A percentile compares a stretch with the other conserved stretches of the same genome.
These are phyloP conservation scores for Flammula alnicola DNA, from an alignment of 1,284 basidiomycete species.

Conservation along the genomic window DNA sequence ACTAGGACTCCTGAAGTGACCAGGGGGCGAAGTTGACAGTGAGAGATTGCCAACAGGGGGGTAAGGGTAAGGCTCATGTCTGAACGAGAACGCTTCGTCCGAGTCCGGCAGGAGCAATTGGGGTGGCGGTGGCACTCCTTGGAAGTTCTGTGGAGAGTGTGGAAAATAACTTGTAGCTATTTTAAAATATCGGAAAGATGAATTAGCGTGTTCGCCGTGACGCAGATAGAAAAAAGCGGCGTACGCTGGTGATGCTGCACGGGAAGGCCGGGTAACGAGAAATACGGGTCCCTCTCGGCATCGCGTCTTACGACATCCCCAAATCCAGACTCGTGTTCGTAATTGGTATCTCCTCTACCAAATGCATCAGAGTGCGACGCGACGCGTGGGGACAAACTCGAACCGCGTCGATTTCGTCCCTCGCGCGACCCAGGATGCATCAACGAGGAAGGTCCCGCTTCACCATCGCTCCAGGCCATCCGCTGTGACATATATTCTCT, in stretches of 20 bases:
- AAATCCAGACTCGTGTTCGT: conserved; percentile 3
- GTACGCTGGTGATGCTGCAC: neutral
- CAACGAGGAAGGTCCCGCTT: conserved; percentile 31
- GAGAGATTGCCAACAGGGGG: conserved; percentile 18
- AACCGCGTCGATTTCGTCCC: conserved; percentile 24
- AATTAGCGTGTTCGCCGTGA: too few relatives aligned
- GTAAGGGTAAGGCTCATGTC: conserved; percentile 14
- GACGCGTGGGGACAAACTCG: conserved; percentile 27
- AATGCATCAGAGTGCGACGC: conserved; percentile 21
- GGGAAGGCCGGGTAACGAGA: conserved; percentile 1
- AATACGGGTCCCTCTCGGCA: conserved; percentile 17
- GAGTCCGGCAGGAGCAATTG: neutral
- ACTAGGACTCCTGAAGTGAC: conserved; percentile 14
- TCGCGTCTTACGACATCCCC: conserved; percentile 12
- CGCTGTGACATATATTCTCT: too few relatives aligned
- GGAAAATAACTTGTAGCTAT: too few relatives aligned
- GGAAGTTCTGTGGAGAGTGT: too few relatives aligned
- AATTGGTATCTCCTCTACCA: conserved; percentile 18
- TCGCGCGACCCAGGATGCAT: conserved; percentile 9
- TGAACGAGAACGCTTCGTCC: conserved; percentile 2
- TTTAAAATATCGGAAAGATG: too few relatives aligned
- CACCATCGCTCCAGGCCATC: conserved; percentile 29
- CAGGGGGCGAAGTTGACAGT: conserved; percentile 20
- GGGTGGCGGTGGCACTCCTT: too few relatives aligned
- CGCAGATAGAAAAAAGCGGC: too few relatives aligned